Conservation (phyloP, 2,329 filamentous ascomycete species). For the Colletotrichum sojae region DNA sequence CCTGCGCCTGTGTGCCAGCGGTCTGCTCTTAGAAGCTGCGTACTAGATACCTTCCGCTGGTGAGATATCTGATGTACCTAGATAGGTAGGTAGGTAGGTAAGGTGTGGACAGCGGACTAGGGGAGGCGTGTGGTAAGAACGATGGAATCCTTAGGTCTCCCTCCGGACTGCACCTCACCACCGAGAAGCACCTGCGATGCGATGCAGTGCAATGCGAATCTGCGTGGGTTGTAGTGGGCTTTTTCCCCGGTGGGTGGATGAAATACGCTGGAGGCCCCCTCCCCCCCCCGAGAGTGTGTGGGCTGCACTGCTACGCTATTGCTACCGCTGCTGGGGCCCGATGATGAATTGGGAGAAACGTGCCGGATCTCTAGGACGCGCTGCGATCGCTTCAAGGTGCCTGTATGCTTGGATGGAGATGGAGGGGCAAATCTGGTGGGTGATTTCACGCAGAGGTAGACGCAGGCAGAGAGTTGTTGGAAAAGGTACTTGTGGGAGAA, state of each 20-base stretch:
- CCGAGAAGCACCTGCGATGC: constrained; percentile 16
- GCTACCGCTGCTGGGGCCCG: not conserved
- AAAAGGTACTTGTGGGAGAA: not conserved
- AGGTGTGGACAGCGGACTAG: not conserved
- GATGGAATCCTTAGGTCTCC: too few species aligned
- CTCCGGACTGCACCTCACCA: too few species aligned
- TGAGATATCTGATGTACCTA: too few species aligned
- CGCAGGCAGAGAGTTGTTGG: not conserved
- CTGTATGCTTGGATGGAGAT: not conserved
- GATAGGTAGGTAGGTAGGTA: not conserved
- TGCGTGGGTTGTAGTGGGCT: constrained; percentile 5
- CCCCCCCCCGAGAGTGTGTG: too few species aligned
- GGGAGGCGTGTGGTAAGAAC: too few species aligned
- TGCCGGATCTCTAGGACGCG: not conserved
- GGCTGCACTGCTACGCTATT: not conserved
- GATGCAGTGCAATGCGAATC: constrained; percentile 11
- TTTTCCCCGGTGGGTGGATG: not conserved
- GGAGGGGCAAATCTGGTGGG: constrained; percentile 7
- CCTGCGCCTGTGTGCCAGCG: not conserved
- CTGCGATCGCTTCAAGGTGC: not conserved
- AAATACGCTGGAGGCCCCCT: too few species aligned
- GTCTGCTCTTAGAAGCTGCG: too few species aligned
- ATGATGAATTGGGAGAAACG: not conserved
- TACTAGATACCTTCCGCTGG: too few species aligned
- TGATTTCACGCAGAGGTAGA: not conserved